Evolutionary conservation across 2,329 filamentous ascomycete species (phyloP), one percentile per base, ranked within the genome.

Genomic region (Leptographium lundbergii): DNA sequence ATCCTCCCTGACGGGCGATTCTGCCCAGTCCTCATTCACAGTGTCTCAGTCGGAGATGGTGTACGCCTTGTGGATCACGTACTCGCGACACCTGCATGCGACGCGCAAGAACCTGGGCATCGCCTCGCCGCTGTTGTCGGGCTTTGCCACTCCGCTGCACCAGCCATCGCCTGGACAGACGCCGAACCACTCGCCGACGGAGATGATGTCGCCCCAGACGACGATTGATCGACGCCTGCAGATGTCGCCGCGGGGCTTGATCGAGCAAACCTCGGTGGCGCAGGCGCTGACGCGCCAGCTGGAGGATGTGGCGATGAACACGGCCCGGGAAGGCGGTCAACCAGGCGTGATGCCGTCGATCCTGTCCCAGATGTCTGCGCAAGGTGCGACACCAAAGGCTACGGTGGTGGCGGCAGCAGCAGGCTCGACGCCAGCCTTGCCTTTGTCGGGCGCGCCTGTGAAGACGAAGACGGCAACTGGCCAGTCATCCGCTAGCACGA

Each of bases 51-150:
- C 85, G 19, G 91, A 96, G 69, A 81, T 95, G 62, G 91, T 97
- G 0, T 97, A 91, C 74, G 94, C 94, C 13, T 75, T 99, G 34
- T 99, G 94, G 94, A 87, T 99, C 64, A 97, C 92, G 1, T 99
- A 97, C 70, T 97, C 92, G 22, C 82, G 91, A 62, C 90, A 96
- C 67, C 78, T 97, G 14, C 94, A 99, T 70, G 87, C 89, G 19
- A 80, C 84, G 45, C 84, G 84, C 61, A 76, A 78, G 57, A 73
- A 72, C 59, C 71, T 85, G 54, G 79, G 81, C n/a, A 76, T 80
- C 24, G 76, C 85, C n/a, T 85, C 85, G 27, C 81, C 85, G 6
- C 69, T 84, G 24, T 71, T 83, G 19, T 85, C 87, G 48, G 83
- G 84, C 34, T 75, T 81, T 22, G 77, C 79, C 24, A 91, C 89